Evolutionary conservation across 129 eudicot genomes (phyloP), one percentile per base, ranked within the genome.

Genomic region (Logfia minima): DNA sequence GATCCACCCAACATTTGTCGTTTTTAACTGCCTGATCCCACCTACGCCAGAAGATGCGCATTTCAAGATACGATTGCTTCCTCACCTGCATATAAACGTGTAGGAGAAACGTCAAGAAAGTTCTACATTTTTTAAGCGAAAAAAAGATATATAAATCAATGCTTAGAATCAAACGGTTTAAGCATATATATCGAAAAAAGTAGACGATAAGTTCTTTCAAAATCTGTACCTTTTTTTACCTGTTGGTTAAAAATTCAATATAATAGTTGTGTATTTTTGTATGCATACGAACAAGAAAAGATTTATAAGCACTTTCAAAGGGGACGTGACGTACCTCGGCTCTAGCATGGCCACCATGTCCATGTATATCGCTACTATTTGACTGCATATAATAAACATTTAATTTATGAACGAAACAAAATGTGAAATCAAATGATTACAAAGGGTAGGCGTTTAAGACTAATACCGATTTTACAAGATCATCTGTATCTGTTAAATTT

Each of bases 1-100:
- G 91, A 89, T 94, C 92, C 32, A 84, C 84, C 90, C 97, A 94
- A 64, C 98, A 94, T 70, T 87, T 79, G 60, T 91, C 97, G 24
- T 82, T 81, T 81, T 86, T 71, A 8, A 82, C 86, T 16, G 98
- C 97, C 48, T 72, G 76, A 1, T 78, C 35, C 98, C 98, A 94
- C 77, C 98, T 86, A 39, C 80, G 70, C 80, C 76, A 66, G 74
- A 94, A 94, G 21, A 75, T 81, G 69, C 39, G 78, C 98, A 94
- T 89, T 66, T 94, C 98, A 9, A 31, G 80, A 72, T 87, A 87
- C 1, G 98, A 94, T 77, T 79, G 97, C 74, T 53, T 72, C 72
- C 98, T 87, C 51, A 94, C 96, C 98, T 94, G 84, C 58, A 18
- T 59, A 72, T 7, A 61, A 23, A 43, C 61, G 32, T 29, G 18